Base-by-base conservation (phyloP, 257 asterid genomes). In the Petunia secreta region DNA sequence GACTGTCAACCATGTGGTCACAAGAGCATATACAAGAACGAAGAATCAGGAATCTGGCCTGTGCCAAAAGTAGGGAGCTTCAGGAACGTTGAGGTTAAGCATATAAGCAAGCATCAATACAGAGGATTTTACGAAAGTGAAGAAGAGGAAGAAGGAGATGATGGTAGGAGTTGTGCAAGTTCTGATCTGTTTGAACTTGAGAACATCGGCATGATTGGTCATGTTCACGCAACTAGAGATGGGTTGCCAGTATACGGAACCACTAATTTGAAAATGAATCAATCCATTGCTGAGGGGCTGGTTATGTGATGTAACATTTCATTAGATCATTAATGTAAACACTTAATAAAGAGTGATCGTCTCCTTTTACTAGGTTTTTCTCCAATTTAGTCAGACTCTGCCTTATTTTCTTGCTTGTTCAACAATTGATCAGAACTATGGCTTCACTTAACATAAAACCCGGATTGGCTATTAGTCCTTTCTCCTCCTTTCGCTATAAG, bases 181-280 rank as follows among this genome's bases (percentile, higher is more conserved):
- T 94, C 97, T 4, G 96, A 92, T 91, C 91, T 92, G 52, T 92
- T 94, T 55, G 97, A 94, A 86, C 97, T 94, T n/a, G 95, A 92
- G 71, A 91, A 87, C 50, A 86, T 94, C 79, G 89, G 91, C 8
- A 76, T 85, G 65, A 84, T 82, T 58, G 94, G 90, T 52, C 81
- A 84, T 54, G 88, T 25, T 69, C 77, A 88, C 79, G 79, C 83
- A 5, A 85, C 83, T 15, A 88, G 85, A 25, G 91, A 91, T 77
- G 97, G 91, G 55, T 77, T 94, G 85, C 98, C 98, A 0, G 97
- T 94, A 0, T 94, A 90, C 75, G 98, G 91, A 79, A 94, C 94
- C 16, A 92, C 98, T n/a, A 83, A 86, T 82, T 75, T 90, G 75
- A 86, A 84, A 87, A 83, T 90, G 79, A 90, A 92, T 85, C 88